Percentiles rank a stretch among this genome's conserved stretches.
Evolutionary conservation across 257 asterid genomes (phyloP).

Genomic region (Nyctanthes arbortristis): DNA sequence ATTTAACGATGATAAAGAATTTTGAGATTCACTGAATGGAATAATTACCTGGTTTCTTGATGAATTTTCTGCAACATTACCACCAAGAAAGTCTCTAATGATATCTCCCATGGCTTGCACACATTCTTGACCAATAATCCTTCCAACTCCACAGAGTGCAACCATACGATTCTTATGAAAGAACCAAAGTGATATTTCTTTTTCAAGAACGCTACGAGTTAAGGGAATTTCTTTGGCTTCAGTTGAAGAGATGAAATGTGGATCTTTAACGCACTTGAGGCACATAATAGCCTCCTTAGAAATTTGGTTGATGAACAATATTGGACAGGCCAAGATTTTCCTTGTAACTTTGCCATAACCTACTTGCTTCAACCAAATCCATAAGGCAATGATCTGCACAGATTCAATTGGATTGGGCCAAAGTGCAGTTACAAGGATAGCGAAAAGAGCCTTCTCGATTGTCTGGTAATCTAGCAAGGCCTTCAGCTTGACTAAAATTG

Average conservation of each 20-base stretch:
- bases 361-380: slow-evolving; percentile 61
- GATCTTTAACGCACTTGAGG: slow-evolving; percentile 25
- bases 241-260: slow-evolving; percentile 1
- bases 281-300: slow-evolving; percentile 69
- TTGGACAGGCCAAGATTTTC: slow-evolving; percentile 37
- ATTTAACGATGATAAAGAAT: not conserved
- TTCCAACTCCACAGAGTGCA: slow-evolving; percentile 22
- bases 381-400: slow-evolving; percentile 50
- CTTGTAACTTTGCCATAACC: slow-evolving; percentile 31
- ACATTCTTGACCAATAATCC: slow-evolving; percentile 30
- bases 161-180: slow-evolving; percentile 29
- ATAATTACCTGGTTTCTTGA: not conserved
- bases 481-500: slow-evolving; percentile 24
- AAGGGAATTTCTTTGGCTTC: slow-evolving; percentile 37
- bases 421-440: slow-evolving; percentile 48
- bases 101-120: slow-evolving; percentile 46
- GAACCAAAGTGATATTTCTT: slow-evolving; percentile 30
- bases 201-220: slow-evolving; percentile 32
- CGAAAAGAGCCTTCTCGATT: slow-evolving; percentile 52
- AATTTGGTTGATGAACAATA: slow-evolving; percentile 29
- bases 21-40: slow-evolving; percentile 2
- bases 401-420: slow-evolving; percentile 49
- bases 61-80: slow-evolving; percentile 12
- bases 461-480: slow-evolving; percentile 37
- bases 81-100: slow-evolving; percentile 30